Percentiles rank a stretch among this genome's conserved stretches.
Conservation (phyloP, 2,329 filamentous ascomycete genomes). For the Colletotrichum chlorophyti region DNA sequence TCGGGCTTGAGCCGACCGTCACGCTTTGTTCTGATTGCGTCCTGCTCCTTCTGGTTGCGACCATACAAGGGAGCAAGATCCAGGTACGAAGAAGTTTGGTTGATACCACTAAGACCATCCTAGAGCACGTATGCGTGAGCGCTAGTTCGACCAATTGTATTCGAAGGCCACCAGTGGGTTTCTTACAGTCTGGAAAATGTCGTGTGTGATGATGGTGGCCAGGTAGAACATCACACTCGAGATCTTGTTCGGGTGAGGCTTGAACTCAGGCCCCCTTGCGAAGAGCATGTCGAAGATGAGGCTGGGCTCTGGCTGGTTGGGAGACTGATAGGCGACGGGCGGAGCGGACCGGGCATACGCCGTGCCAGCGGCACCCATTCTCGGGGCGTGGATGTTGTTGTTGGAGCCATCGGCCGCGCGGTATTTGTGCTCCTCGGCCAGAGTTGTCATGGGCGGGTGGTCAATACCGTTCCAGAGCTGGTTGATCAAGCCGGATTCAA, state of each 20-base stretch:
- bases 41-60: slow-evolving; percentile 56
- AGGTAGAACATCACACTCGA: slow-evolving; percentile 55
- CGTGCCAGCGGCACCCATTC: slow-evolving; percentile 29
- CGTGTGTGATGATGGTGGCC: slow-evolving; percentile 59
- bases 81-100: slow-evolving; percentile 51
- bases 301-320: slow-evolving; percentile 28
- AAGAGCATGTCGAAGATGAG: slow-evolving; percentile 32
- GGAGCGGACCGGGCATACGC: slow-evolving; percentile 29
- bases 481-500: slow-evolving; percentile 28
- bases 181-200: slow-evolving; percentile 48
- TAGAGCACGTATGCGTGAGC: slow-evolving; percentile 29
- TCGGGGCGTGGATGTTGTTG: slow-evolving; percentile 28
- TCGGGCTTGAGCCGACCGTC: slow-evolving; percentile 61
- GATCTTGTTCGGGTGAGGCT: slow-evolving; percentile 46
- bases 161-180: slow-evolving; percentile 10
- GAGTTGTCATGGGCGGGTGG: slow-evolving; percentile 29
- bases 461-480: slow-evolving; percentile 31
- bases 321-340: slow-evolving; percentile 27
- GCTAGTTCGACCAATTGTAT: background rate
- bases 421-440: slow-evolving; percentile 29
- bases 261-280: slow-evolving; percentile 23
- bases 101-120: slow-evolving; percentile 38
- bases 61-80: slow-evolving; percentile 60
- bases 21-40: slow-evolving; percentile 52
- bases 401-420: slow-evolving; percentile 31